These are phyloP conservation scores for Thraustochytrium striatum DNA, from an alignment of 352 stramenopile species.

Conservation along the genomic window DNA sequence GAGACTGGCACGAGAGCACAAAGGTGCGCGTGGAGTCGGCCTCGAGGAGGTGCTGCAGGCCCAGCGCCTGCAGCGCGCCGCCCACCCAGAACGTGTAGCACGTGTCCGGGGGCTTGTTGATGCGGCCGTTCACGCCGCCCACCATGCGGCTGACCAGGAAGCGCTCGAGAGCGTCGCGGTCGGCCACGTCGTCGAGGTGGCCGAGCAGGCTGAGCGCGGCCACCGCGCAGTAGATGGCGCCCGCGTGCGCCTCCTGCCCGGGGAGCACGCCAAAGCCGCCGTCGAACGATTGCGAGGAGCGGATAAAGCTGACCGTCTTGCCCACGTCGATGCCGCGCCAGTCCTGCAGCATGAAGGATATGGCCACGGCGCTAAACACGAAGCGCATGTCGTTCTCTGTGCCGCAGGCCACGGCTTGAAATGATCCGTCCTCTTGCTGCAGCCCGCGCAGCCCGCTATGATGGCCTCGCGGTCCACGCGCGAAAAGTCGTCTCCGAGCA, in stretches of 20 bases:
- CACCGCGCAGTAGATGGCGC: conserved; percentile 46
- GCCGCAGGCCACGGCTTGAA: conserved; percentile 65
- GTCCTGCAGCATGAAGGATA: conserved; percentile 75
- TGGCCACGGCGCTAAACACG: conserved; percentile 76
- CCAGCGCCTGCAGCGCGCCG: conserved; percentile 72
- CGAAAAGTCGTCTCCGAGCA: conserved; percentile 71
- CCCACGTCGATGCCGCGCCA: conserved; percentile 43
- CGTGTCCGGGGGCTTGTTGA: conserved; percentile 79
- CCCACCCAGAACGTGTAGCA: conserved; percentile 88
- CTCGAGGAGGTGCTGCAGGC: conserved; percentile 71
- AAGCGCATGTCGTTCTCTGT: conserved; percentile 81
- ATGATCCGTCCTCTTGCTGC: conserved; percentile 64
- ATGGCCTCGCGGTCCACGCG: conserved; percentile 69
- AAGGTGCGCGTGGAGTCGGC: conserved; percentile 66
- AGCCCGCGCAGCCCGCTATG: conserved; percentile 62
- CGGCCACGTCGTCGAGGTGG: conserved; percentile 68
- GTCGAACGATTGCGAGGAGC: conserved; percentile 39
- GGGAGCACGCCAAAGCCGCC: conserved; percentile 47
- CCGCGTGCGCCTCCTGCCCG: conserved; percentile 40
- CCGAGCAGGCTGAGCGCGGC: conserved; percentile 35
- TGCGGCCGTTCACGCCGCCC: conserved; percentile 75
- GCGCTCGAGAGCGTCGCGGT: conserved; percentile 60
- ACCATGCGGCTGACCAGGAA: conserved; percentile 71
- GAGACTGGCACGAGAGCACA: conserved; percentile 73
- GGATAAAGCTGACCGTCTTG: conserved; percentile 36